These are phyloP conservation scores for Mycosarcoma maydis DNA, from an alignment of 1,284 basidiomycete genomes.

Conservation along the genomic window DNA sequence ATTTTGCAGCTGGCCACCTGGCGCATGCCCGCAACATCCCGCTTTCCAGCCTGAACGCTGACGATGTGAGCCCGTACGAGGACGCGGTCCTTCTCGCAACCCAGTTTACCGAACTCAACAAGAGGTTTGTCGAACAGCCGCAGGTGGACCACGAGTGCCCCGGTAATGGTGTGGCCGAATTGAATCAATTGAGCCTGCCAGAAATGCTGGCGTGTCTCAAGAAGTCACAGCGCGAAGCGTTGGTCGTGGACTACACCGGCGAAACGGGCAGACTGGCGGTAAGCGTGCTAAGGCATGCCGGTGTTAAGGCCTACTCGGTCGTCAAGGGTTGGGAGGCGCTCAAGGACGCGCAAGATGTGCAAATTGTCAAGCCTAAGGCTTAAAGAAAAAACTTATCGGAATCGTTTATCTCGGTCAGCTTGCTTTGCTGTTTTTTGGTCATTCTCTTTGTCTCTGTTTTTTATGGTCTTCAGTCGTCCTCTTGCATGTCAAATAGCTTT, in stretches of 20 bases:
- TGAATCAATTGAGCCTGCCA: constrained; percentile 10
- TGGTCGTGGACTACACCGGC: constrained; percentile 29
- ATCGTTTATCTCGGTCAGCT: too few relatives aligned
- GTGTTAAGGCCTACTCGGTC: constrained; percentile 35
- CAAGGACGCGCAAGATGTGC: not conserved
- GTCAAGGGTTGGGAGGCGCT: constrained; percentile 12
- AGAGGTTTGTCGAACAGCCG: constrained; percentile 13
- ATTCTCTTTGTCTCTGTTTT: not conserved
- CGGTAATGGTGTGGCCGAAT: constrained; percentile 18
- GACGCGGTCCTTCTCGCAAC: constrained; percentile 30
- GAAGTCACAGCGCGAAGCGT: constrained; percentile 8
- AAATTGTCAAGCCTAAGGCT: constrained; percentile 4
- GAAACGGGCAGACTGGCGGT: constrained; percentile 26
- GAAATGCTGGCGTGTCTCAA: constrained; percentile 28
- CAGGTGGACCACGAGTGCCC: constrained; percentile 9
- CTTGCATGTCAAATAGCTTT: not conserved
- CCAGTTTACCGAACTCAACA: constrained; percentile 37
- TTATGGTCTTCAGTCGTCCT: too few relatives aligned
- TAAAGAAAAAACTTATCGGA: too few relatives aligned
- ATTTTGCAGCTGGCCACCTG: constrained; percentile 9
- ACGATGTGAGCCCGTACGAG: constrained; percentile 28
- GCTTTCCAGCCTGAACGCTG: constrained; percentile 16
- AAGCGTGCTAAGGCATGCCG: constrained; percentile 22
- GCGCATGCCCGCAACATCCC: constrained; percentile 24
- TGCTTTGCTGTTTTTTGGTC: not conserved